A percentile compares a stretch with the other conserved stretches of the same genome.
phyloP scores from a whole-genome alignment of 2,329 filamentous ascomycete genomes.

The Plectosphaerella cucumerina region DNA sequence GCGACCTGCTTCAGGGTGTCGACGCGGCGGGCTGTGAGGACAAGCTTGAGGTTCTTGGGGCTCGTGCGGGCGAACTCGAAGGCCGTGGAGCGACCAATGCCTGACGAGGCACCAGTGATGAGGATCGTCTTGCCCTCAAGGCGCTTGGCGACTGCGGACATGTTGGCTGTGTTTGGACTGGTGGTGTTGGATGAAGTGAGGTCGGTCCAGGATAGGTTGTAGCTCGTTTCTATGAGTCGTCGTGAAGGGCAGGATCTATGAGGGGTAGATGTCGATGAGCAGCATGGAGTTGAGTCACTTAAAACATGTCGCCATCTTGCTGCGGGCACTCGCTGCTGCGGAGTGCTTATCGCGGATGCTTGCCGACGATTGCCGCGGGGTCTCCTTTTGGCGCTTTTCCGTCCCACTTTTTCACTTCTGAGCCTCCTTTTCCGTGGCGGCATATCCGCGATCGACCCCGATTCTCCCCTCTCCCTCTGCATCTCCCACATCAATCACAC shows the following conservation, averaged over 20 bases:
- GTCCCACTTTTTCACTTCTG: no score
- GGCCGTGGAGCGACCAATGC: conserved; percentile 84
- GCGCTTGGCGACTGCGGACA: conserved; percentile 69
- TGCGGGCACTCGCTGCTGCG: no score
- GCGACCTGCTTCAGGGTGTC: conserved; percentile 76
- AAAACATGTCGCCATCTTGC: no score
- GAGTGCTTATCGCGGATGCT: no score
- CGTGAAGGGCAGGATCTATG: background rate
- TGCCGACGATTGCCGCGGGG: no score
- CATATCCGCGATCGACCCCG: no score
- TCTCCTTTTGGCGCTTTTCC: no score
- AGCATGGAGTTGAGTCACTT: background rate
- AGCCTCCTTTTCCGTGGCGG: no score
- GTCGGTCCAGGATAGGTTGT: background rate
- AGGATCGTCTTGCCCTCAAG: conserved; percentile 90
- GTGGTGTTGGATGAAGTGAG: no score
- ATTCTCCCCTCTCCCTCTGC: no score
- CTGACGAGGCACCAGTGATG: conserved; percentile 91
- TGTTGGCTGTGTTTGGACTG: background rate
- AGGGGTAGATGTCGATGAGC: background rate
- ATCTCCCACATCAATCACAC: no score
- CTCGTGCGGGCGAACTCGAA: conserved; percentile 87
- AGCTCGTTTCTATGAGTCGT: background rate
- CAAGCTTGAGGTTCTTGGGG: conserved; percentile 73
- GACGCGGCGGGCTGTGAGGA: conserved; percentile 82